Base-by-base conservation (phyloP, 2,329 filamentous ascomycete species). In the Cyphellophora attinorum region DNA sequence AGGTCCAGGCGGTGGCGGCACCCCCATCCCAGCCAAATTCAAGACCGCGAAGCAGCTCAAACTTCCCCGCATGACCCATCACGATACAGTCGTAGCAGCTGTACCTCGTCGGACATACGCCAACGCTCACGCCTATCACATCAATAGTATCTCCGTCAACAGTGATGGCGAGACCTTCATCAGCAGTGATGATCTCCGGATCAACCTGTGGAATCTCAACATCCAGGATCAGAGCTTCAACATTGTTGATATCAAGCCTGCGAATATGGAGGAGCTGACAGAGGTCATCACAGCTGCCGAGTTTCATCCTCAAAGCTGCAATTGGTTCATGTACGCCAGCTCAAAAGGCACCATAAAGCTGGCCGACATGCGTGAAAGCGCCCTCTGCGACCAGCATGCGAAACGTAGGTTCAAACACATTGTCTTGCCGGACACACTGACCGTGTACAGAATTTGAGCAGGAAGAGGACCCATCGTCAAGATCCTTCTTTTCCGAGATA, bases 111-210 rank as follows among this genome's bases (percentile, higher is more conserved):
- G 89, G 63, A 95, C 89, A 25, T 98, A 96, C 59, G 88, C 91
- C 50, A 98, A 98, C 57, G 91, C 91, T 33, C 91, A 98, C 59
- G 91, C 91, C 48, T 98, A 98, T 60, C 91, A 98, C 64, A 96
- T 98, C 74, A 98, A 98, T 69, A 96, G 91, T 69, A 98, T 98
- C 60, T 96, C 91, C n/a, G 91, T 96, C 53, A 98, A 98, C 70
- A 96, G 89, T 57, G 91, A 98, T 59, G 91, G 89, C 38, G 91
- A 98, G 68, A 98, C 91, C 0, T 98, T 96, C 62, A 95, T 98
- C 65, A 95, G 88, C 67, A 95, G 88, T 57, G 91, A 98, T 57
- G 91, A 98, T 58, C 68, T 98, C 45, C 81, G 91, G 44, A 93
- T 98, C 70, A 98, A 98, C 61, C 70, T 98, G 37, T 98, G 91